These are phyloP conservation scores for Coffea humblotiana DNA, from an alignment of 305 asterid species.

Conservation along the genomic window DNA sequence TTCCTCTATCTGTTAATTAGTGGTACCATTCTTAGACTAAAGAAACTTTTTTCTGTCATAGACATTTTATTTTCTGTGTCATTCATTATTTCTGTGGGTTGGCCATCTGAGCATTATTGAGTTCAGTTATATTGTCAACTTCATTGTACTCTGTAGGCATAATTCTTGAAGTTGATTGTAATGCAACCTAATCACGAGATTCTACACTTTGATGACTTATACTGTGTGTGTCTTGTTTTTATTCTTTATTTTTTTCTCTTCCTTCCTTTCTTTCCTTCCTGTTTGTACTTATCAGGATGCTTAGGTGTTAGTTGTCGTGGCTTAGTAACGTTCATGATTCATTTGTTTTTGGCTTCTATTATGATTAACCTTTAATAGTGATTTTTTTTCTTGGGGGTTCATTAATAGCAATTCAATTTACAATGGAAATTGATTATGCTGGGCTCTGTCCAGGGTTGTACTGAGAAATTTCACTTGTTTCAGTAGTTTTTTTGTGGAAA, in stretches of 20 bases:
- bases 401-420: background rate
- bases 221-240: background rate
- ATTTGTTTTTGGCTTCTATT: background rate
- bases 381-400: too few species aligned
- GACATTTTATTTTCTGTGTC: background rate
- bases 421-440: background rate
- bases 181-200: background rate
- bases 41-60: background rate
- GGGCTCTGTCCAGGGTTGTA: background rate
- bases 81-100: background rate
- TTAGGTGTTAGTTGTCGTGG: background rate
- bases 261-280: background rate
- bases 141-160: background rate
- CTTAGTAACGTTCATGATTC: background rate
- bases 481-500: background rate
- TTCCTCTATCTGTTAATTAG: background rate
- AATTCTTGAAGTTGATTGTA: background rate
- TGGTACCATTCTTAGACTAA: background rate
- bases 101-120: background rate
- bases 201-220: background rate
- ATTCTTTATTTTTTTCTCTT: background rate
- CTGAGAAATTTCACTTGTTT: background rate
- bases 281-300: background rate
- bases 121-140: constrained; percentile 1
- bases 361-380: background rate